These are phyloP conservation scores for Solanum pennellii DNA, from an alignment of 257 asterid genomes.

Conservation along the genomic window DNA sequence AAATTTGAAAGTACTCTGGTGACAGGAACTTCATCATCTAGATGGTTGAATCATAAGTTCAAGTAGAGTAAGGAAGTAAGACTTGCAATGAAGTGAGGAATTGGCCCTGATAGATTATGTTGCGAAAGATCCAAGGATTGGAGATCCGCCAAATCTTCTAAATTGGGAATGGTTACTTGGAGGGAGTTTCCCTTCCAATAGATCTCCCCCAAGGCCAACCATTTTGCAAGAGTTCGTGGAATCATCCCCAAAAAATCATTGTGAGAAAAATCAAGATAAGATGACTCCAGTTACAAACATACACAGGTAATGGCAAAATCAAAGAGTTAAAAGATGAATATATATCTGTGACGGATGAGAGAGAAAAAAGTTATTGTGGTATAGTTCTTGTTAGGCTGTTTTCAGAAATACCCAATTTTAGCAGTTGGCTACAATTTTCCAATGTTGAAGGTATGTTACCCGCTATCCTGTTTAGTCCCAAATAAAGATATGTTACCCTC, in stretches of 20 bases:
- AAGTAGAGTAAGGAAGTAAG: no score
- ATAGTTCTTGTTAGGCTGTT: conserved; percentile 33
- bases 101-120: no score
- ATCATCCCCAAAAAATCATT: conserved; percentile 25
- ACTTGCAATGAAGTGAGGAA: no score
- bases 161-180: no score
- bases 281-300: conserved; percentile 20
- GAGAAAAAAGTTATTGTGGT: conserved; percentile 21
- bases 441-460: conserved; percentile 27
- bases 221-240: conserved; percentile 13
- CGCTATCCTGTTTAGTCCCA: conserved; percentile 27
- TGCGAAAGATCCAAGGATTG: no score
- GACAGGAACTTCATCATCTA: no score
- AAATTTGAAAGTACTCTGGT: no score
- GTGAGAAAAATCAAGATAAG: conserved; percentile 4
- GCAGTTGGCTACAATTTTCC: conserved; percentile 19
- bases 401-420: conserved; percentile 6
- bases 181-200: background rate
- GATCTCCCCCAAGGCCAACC: conserved; percentile 16
- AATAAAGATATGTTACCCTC: conserved; percentile 1
- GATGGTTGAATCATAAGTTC: no score
- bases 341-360: conserved; percentile 15
- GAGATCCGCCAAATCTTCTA: no score
- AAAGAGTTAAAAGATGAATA: conserved; percentile 21
- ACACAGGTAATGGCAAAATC: conserved; percentile 16